Percentiles rank a stretch among this genome's conserved stretches.
These are phyloP conservation scores for Starmerella potacharoeniae DNA, from an alignment of 805 yeast genomes.

Conservation along the genomic window DNA sequence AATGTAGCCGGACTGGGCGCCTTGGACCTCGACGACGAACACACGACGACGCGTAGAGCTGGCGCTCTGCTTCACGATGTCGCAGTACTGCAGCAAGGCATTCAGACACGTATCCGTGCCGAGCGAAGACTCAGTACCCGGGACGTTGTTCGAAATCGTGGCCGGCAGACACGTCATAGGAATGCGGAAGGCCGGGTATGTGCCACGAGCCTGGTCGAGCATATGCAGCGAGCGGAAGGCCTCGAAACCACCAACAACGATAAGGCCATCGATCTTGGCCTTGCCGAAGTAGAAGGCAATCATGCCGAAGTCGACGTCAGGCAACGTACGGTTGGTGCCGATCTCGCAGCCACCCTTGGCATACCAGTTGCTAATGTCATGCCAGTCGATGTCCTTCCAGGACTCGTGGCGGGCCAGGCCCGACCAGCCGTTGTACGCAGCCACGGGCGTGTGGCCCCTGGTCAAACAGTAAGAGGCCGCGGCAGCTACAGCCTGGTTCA, in stretches of 20 bases:
- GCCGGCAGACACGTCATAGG: conserved; percentile 93
- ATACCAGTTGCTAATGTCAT: conserved; percentile 80
- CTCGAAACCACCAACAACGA: conserved; percentile 93
- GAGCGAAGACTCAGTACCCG: conserved; percentile 94
- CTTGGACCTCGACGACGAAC: conserved; percentile 95
- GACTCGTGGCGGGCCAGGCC: conserved; percentile 88
- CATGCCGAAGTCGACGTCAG: conserved; percentile 74
- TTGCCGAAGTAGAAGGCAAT: conserved; percentile 90
- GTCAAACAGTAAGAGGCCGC: conserved; percentile 81
- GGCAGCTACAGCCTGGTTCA: conserved; percentile 87
- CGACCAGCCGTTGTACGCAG: conserved; percentile 85
- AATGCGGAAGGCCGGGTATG: conserved; percentile 84
- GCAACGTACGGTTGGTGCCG: conserved; percentile 87
- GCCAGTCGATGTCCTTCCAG: conserved; percentile 63
- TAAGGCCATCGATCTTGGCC: conserved; percentile 73
- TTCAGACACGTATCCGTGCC: conserved; percentile 96
- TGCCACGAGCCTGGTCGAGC: conserved; percentile 59
- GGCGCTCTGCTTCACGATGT: conserved; percentile 87
- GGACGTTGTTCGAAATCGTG: conserved; percentile 93
- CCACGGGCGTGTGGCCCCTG: conserved; percentile 80
- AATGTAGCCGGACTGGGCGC: conserved; percentile 91
- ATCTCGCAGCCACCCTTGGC: conserved; percentile 89
- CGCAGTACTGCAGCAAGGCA: conserved; percentile 83
- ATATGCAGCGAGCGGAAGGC: conserved; percentile 81
- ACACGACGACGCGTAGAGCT: conserved; percentile 88